Percentiles rank a stretch among this genome's conserved stretches.
Evolutionary conservation across 495 filamentous ascomycete genomes (phyloP).

Genomic region (Neurospora sp.): DNA sequence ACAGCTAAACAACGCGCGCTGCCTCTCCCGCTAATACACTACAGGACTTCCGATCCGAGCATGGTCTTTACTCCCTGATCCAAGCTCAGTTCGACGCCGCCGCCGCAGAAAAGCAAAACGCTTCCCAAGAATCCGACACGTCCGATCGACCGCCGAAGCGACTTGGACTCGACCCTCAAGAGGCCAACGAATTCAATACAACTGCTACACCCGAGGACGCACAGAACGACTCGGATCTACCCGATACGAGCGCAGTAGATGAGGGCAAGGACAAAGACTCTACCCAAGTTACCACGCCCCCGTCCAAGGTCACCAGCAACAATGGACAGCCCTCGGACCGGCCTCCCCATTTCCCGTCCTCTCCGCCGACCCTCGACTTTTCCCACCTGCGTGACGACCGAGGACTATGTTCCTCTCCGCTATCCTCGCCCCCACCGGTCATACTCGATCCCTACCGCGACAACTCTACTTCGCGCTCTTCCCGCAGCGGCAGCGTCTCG

Average conservation of each 20-base stretch:
- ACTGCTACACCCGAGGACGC: neutral
- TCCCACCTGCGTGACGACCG: neutral
- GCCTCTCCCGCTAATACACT: slow-evolving; percentile 13
- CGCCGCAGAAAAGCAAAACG: slow-evolving; percentile 11
- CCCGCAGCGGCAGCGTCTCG: slow-evolving; percentile 10
- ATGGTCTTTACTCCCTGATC: slow-evolving; percentile 59
- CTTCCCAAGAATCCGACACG: slow-evolving; percentile 7
- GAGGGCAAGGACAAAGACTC: neutral
- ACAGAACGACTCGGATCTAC: neutral
- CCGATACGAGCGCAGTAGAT: neutral
- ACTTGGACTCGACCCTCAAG: slow-evolving; percentile 16
- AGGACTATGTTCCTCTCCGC: slow-evolving; percentile 29
- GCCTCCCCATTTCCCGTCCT: slow-evolving; percentile 4
- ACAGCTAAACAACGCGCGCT: neutral
- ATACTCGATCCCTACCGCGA: slow-evolving; percentile 36
- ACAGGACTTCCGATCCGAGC: slow-evolving; percentile 61
- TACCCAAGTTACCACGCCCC: neutral
- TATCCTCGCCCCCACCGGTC: slow-evolving; percentile 36
- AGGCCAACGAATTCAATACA: neutral
- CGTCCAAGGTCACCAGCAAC: neutral
- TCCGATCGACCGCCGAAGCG: slow-evolving; percentile 34
- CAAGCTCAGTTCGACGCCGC: slow-evolving; percentile 51
- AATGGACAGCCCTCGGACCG: neutral
- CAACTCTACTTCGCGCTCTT: slow-evolving; percentile 18
- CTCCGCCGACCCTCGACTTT: slow-evolving; percentile 15